Percentiles rank a stretch among this genome's conserved stretches.
Evolutionary conservation across 257 asterid genomes (phyloP).

Genomic region (Henckelia pumila): DNA sequence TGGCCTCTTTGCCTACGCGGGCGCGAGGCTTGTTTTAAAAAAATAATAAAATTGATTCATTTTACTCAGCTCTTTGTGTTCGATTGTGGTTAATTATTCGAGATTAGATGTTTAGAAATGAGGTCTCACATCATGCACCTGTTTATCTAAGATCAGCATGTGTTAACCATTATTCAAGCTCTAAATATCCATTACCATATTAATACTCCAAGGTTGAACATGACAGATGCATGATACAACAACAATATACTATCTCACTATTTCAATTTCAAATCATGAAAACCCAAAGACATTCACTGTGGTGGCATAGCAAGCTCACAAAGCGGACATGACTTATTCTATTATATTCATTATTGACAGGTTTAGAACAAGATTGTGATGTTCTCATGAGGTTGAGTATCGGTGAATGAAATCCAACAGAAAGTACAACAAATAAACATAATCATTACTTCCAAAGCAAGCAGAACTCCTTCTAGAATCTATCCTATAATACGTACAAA

Average conservation of each 20-base stretch:
- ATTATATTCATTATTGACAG: neutral
- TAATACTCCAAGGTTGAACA: neutral
- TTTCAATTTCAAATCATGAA: too few relatives aligned
- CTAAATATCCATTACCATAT: neutral
- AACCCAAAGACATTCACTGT: neutral
- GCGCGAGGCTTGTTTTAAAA: too few relatives aligned
- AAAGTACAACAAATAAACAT: neutral
- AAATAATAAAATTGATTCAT: too few relatives aligned
- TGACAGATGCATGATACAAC: neutral
- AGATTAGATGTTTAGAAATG: too few relatives aligned
- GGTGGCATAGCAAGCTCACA: neutral
- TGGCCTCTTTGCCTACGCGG: too few relatives aligned
- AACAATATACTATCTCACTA: too few relatives aligned
- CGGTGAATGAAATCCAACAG: neutral
- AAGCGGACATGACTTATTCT: neutral
- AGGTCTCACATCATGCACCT: too few relatives aligned
- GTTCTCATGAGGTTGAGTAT: neutral
- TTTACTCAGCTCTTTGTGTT: too few relatives aligned
- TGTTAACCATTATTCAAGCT: neutral
- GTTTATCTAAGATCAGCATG: neutral
- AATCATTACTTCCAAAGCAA: neutral
- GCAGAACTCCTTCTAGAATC: neutral
- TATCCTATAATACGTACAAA: too few relatives aligned
- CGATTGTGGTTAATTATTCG: too few relatives aligned
- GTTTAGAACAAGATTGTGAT: neutral